These are phyloP conservation scores for Pharnaceum exiguum DNA, from an alignment of 148 eudicot genomes.

Conservation along the genomic window DNA sequence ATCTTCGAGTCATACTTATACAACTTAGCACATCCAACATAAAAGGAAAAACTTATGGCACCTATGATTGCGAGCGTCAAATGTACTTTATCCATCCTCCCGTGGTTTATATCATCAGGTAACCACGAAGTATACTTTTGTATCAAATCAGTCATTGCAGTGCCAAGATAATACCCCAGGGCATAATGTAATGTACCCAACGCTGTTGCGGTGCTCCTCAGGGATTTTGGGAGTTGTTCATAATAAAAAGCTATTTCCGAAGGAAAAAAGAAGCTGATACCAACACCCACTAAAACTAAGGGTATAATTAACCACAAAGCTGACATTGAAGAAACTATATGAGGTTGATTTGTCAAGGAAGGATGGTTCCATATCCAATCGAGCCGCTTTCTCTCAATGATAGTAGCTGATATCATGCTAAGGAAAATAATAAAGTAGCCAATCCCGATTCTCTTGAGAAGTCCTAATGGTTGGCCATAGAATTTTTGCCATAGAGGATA, in stretches of 20 bases:
- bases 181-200: slow-evolving; percentile 22
- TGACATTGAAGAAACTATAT: slow-evolving; percentile 4
- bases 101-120: slow-evolving; percentile 23
- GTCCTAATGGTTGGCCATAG: slow-evolving; percentile 6
- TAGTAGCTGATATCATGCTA: slow-evolving; percentile 26
- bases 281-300: slow-evolving; percentile 17
- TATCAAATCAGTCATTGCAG: slow-evolving; percentile 8
- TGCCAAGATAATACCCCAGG: slow-evolving; percentile 30
- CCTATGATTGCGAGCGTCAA: slow-evolving; percentile 20
- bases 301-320: slow-evolving; percentile 20
- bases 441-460: slow-evolving; percentile 29
- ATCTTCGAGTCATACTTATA: slow-evolving; percentile 11
- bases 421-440: slow-evolving; percentile 29
- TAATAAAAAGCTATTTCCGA: slow-evolving; percentile 27
- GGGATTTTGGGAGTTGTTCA: slow-evolving; percentile 24
- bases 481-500: slow-evolving; percentile 30
- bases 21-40: slow-evolving; percentile 18
- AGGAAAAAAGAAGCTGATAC: slow-evolving; percentile 21
- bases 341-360: background rate
- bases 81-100: slow-evolving; percentile 26
- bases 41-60: slow-evolving; percentile 16
- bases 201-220: slow-evolving; percentile 22
- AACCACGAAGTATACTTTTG: slow-evolving; percentile 22
- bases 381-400: slow-evolving; percentile 36
- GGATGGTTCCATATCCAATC: background rate